A percentile compares a stretch with the other conserved stretches of the same genome.
These are phyloP conservation scores for Neopestalotiopsis clavispora DNA, from an alignment of 2,329 filamentous ascomycete genomes.

Conservation along the genomic window DNA sequence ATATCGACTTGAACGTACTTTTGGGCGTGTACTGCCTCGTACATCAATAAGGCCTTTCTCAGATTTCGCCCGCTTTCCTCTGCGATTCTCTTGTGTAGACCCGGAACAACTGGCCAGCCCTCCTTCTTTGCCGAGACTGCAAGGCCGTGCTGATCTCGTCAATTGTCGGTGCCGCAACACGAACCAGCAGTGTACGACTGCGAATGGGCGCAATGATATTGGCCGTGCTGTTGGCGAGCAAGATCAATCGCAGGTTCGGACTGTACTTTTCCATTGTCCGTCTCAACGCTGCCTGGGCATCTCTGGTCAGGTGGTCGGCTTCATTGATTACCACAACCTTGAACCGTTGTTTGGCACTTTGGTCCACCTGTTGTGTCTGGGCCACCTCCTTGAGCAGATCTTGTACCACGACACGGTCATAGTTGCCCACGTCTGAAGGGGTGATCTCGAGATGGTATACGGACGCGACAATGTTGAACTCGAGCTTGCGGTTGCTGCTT, in stretches of 20 bases:
- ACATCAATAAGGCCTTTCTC: slow-evolving; percentile 90
- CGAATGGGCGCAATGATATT: slow-evolving; percentile 99
- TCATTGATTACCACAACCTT: slow-evolving; percentile 99
- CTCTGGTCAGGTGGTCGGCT: slow-evolving; percentile 89
- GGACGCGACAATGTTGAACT: slow-evolving; percentile 98
- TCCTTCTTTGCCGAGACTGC: slow-evolving; percentile 76
- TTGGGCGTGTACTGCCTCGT: slow-evolving; percentile 94
- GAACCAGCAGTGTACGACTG: slow-evolving; percentile 86
- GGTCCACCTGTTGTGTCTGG: slow-evolving; percentile 98
- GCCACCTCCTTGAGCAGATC: slow-evolving; percentile 97
- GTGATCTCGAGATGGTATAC: slow-evolving; percentile 99
- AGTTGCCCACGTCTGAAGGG: slow-evolving; percentile 93
- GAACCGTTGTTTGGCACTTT: slow-evolving; percentile 87
- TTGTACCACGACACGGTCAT: slow-evolving; percentile 94
- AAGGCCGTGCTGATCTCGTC: slow-evolving; percentile 83
- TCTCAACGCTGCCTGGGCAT: slow-evolving; percentile 93
- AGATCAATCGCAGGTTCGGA: slow-evolving; percentile 87
- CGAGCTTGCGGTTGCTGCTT: slow-evolving; percentile 92
- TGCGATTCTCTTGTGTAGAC: slow-evolving; percentile 83
- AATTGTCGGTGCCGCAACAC: slow-evolving; percentile 88
- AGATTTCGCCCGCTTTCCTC: slow-evolving; percentile 90
- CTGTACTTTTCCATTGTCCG: slow-evolving; percentile 99
- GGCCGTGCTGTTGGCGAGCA: slow-evolving; percentile 93
- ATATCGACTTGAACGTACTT: slow-evolving; percentile 67
- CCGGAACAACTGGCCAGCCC: slow-evolving; percentile 77